Base-by-base conservation (phyloP, 352 stramenopile species). In the Globisporangium irregulare region DNA sequence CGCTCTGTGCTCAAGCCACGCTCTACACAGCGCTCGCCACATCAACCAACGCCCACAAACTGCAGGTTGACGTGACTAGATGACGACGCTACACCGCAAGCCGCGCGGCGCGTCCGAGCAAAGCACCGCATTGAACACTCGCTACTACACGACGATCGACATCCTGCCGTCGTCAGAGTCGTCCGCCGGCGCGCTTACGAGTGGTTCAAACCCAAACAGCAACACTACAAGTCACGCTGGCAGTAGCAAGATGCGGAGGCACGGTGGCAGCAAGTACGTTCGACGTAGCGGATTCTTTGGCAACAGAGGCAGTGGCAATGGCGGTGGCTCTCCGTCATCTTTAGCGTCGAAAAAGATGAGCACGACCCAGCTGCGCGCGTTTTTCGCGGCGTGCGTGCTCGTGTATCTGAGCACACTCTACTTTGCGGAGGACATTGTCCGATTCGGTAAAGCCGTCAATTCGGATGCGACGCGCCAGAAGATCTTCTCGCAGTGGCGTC, bases 391-490 rank as follows among this genome's bases (percentile, higher is more conserved):
- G n/a, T 72, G 67, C 14, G 54, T 72, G 54, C 56, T 72, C 24
- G 54, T 72, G 67, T 72, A 72, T 14, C 55, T 68, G 27, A 41
- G 61, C 27, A 51, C 61, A 24, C 54, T 72, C 32, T 68, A 24
- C 32, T 72, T 72, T 22, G 67, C 67, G 1, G 53, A 72, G 10
- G 62, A 68, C 41, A 72, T 72, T 14, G 67, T 72, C 9, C 27
- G 32, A 12, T 57, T 72, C 15, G 67, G 61, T 2, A 67, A 67
- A 46, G 60, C 54, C 4, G 46, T 68, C 6, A 64, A 59, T 24
- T 72, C 67, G 32, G 67, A 68, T 14, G 58, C 53, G 32, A 60
- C 67, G 54, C 67, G 67, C 7, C 61, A 72, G 34, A 62, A 57
- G 18, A 43, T 72, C 36, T 68, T 72, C 29, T 64, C 62, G 8